Percentiles rank a stretch among this genome's conserved stretches.
Evolutionary conservation across 2,329 filamentous ascomycete species (phyloP).

Genomic region (Hortaea werneckii): DNA sequence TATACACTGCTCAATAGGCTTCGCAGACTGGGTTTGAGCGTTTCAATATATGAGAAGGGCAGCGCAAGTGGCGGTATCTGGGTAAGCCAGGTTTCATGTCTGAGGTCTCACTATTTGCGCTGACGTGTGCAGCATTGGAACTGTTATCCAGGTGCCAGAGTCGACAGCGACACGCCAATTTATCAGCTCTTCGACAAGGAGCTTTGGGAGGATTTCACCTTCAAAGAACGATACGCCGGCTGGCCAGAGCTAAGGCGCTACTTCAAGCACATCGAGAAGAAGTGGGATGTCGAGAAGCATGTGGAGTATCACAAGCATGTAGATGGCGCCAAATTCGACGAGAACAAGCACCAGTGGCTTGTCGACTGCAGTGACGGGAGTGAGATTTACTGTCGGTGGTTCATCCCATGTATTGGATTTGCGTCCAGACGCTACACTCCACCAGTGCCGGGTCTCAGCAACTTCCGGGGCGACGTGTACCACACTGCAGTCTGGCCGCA

Average conservation of each 20-base stretch:
- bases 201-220: slow-evolving; percentile 44
- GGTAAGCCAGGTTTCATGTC: slow-evolving; percentile 6
- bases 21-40: slow-evolving; percentile 23
- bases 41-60: slow-evolving; percentile 27
- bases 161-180: slow-evolving; percentile 31
- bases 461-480: slow-evolving; percentile 48
- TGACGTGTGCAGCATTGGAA: background rate
- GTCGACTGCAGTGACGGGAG: slow-evolving; percentile 44
- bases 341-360: slow-evolving; percentile 39
- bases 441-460: slow-evolving; percentile 48
- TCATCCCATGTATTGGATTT: slow-evolving; percentile 47
- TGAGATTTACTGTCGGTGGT: slow-evolving; percentile 39
- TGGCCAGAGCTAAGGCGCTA: slow-evolving; percentile 45
- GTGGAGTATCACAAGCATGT: slow-evolving; percentile 47
- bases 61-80: slow-evolving; percentile 27
- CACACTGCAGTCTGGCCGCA: slow-evolving; percentile 46
- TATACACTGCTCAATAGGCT: slow-evolving; percentile 20
- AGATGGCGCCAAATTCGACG: slow-evolving; percentile 42
- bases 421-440: slow-evolving; percentile 51
- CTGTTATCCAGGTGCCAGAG: slow-evolving; percentile 32
- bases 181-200: slow-evolving; percentile 22
- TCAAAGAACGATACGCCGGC: slow-evolving; percentile 24
- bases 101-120: background rate
- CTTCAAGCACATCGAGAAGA: slow-evolving; percentile 50
- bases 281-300: slow-evolving; percentile 46